phyloP scores from a whole-genome alignment of 78 protist species.

The Monocercomonoides exilis region DNA sequence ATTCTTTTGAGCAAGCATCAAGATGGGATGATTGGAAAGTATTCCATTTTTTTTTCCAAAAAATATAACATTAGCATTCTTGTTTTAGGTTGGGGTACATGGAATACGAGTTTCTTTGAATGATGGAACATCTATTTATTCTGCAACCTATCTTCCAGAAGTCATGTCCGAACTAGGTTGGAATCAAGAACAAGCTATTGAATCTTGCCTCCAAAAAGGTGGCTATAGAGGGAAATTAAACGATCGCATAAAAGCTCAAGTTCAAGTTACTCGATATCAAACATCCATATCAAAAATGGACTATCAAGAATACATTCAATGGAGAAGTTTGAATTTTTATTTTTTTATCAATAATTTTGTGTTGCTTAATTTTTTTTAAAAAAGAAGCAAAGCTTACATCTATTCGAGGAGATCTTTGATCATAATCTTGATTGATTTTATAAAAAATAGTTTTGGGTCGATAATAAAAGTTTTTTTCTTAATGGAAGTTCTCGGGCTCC shows the following conservation, averaged over 20 bases:
- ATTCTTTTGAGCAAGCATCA: constrained; percentile 35
- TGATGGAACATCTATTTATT: not conserved
- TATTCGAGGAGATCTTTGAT: too few relatives aligned
- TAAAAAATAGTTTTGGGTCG: too few relatives aligned
- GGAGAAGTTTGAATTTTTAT: too few relatives aligned
- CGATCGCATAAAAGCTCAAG: not conserved
- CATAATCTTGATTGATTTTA: too few relatives aligned
- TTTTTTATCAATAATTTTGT: too few relatives aligned
- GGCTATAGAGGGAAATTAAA: constrained; percentile 39
- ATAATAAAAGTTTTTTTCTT: too few relatives aligned
- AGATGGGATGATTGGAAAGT: constrained; percentile 43
- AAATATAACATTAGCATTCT: too few relatives aligned
- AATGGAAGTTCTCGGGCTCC: too few relatives aligned
- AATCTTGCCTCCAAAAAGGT: constrained; percentile 41
- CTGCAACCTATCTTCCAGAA: constrained; percentile 47
- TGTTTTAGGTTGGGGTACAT: constrained; percentile 37
- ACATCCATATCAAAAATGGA: constrained; percentile 19
- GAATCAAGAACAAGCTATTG: constrained; percentile 38
- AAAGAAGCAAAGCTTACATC: too few relatives aligned
- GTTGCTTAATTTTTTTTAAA: too few relatives aligned
- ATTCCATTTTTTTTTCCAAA: not conserved
- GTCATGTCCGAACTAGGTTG: constrained; percentile 51
- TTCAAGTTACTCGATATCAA: constrained; percentile 48
- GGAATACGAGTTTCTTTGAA: constrained; percentile 49
- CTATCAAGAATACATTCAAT: constrained; percentile 4